Evolutionary conservation across 306 rosid species (phyloP), one percentile per base, ranked within the genome.

Genomic region (Prunus padus): DNA sequence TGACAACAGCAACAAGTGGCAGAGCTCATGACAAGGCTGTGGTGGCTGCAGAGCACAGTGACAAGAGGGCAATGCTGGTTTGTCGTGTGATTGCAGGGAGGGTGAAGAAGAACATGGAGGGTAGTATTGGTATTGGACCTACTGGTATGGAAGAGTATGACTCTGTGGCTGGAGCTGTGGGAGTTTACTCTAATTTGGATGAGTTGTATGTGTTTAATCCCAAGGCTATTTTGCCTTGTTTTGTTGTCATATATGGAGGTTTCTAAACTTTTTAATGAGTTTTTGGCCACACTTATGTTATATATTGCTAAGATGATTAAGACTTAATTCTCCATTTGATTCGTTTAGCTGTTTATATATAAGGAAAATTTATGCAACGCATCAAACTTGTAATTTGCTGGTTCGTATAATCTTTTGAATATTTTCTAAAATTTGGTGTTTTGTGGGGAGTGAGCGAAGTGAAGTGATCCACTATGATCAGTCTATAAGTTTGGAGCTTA

Each of bases 71-170:
- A 23, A 95, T 95, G 99, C 83, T 95, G 86, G 99, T 95, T 80
- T 95, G 99, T 84, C 45, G 99, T 28, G 99, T 95, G 83, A 92
- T 95, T 72, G 97, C 99, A 3, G 99, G 99, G 59, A 90, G 97
- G 51, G 99, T 95, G 83, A 92, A 90, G 96, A 95, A 89, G 90
- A 86, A 86, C 45, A 26, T 74, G 77, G 96, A 89, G 59, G 91
- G 89, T 4, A 64, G 80, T 6, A 37, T 60, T 14, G 76, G 64
- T 8, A 14, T 20, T 49, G 60, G 62, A 25, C 45, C 26, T 14
- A 90, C 89, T 10, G 72, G 81, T 7, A 72, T 77, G 89, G 97
- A 92, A 52, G 99, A 92, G 75, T 89, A 80, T 65, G 99, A 95
- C 73, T 92, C 97, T 0, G 80, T 95, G 73, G 89, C 88, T 0